A percentile compares a stretch with the other conserved stretches of the same genome.
These are phyloP conservation scores for Amauroascus niger DNA, from an alignment of 2,329 filamentous ascomycete genomes.

Conservation along the genomic window DNA sequence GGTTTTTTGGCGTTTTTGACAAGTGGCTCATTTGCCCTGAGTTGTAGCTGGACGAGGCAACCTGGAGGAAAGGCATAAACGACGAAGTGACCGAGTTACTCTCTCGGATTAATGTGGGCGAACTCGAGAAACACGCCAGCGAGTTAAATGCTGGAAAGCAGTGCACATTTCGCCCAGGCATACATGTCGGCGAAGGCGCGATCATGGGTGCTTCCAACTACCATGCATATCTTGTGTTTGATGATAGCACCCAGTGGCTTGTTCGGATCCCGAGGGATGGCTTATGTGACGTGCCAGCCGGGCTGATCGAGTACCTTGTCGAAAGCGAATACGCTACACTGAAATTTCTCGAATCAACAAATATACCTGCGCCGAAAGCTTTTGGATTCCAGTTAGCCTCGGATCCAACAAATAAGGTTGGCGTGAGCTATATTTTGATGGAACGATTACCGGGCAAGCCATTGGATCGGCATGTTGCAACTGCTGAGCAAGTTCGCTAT, in stretches of 20 bases:
- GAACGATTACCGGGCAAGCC: conserved; percentile 33
- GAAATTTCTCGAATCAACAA: conserved; percentile 30
- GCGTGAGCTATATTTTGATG: conserved; percentile 34
- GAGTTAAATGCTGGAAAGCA: conserved; percentile 28
- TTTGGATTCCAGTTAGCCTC: conserved; percentile 28
- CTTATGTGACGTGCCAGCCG: conserved; percentile 27
- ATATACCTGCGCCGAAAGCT: conserved; percentile 30
- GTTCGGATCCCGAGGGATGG: conserved; percentile 33
- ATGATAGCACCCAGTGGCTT: conserved; percentile 38
- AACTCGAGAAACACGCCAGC: conserved; percentile 31
- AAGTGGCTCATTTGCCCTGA: background rate
- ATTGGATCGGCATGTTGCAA: conserved; percentile 26
- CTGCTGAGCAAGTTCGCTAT: conserved; percentile 27
- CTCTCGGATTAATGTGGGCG: conserved; percentile 15
- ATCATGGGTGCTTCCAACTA: conserved; percentile 42
- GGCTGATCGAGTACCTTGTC: conserved; percentile 22
- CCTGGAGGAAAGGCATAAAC: background rate
- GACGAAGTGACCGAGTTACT: background rate
- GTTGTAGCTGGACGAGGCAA: background rate
- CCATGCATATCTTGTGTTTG: conserved; percentile 36
- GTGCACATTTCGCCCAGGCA: conserved; percentile 35
- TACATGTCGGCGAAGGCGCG: conserved; percentile 24
- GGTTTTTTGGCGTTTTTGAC: background rate
- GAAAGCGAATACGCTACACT: conserved; percentile 36
- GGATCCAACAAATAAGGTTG: conserved; percentile 21